These are phyloP conservation scores for Yamadazyma taylorii DNA, from an alignment of 1,139 yeast genomes.

Conservation along the genomic window DNA sequence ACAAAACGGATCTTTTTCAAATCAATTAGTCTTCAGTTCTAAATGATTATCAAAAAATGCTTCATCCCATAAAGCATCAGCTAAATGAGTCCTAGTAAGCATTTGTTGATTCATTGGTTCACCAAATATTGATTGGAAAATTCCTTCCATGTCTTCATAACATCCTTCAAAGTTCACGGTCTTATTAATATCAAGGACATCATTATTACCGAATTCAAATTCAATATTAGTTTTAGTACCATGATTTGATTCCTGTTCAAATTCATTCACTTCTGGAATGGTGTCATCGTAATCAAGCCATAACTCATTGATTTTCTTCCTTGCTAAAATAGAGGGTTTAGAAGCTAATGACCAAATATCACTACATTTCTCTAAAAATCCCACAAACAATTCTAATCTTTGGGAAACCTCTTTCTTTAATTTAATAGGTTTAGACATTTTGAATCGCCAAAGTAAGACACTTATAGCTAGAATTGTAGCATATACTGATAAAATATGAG, in stretches of 20 bases:
- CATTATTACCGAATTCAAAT: too few relatives aligned
- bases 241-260: too few relatives aligned
- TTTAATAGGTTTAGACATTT: conserved; percentile 5
- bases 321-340: conserved; percentile 7
- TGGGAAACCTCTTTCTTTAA: conserved; percentile 3
- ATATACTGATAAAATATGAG: conserved; percentile 13
- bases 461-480: conserved; percentile 13
- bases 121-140: conserved; percentile 7
- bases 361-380: conserved; percentile 10
- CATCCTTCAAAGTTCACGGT: too few relatives aligned
- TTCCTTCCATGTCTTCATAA: conserved; percentile 6
- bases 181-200: too few relatives aligned
- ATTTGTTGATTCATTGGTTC: conserved; percentile 8
- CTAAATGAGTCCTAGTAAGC: conserved; percentile 7
- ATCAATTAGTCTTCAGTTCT: conserved; percentile 2
- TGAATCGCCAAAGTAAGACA: conserved; percentile 13
- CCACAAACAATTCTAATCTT: conserved; percentile 7
- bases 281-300: too few relatives aligned
- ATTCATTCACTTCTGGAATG: background rate
- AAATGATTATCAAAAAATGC: conserved; percentile 1
- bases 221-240: too few relatives aligned
- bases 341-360: conserved; percentile 11
- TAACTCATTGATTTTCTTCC: conserved; percentile 7
- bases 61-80: conserved; percentile 11
- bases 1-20: too few relatives aligned